Conservation (phyloP, 352 stramenopile genomes). For the Phytophthora pistaciae region DNA sequence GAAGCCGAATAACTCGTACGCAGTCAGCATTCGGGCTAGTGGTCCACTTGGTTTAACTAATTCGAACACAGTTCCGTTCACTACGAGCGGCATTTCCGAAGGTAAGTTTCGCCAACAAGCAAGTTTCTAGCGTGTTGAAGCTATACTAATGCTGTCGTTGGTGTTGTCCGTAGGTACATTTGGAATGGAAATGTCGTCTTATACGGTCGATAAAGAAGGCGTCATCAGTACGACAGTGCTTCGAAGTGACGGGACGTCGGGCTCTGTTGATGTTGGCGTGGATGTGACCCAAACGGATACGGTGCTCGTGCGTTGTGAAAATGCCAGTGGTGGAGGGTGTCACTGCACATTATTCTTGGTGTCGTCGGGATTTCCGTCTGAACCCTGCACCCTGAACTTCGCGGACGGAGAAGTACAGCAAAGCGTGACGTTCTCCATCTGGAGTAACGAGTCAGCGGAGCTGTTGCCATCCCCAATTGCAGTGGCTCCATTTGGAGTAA, state of each 20-base stretch:
- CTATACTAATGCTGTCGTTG: not conserved
- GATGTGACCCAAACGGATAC: conserved; percentile 41
- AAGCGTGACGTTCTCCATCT: conserved; percentile 43
- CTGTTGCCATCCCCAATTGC: conserved; percentile 25
- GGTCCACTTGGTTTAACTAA: conserved; percentile 41
- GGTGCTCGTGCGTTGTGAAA: conserved; percentile 46
- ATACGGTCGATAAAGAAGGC: conserved; percentile 26
- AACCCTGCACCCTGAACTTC: conserved; percentile 43
- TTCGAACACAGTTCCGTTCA: conserved; percentile 17
- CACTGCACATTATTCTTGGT: conserved; percentile 44
- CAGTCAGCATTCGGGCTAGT: conserved; percentile 31
- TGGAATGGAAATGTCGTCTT: conserved; percentile 26
- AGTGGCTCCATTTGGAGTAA: conserved; percentile 24
- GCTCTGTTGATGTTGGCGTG: conserved; percentile 34
- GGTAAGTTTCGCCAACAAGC: conserved; percentile 10
- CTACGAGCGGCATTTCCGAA: conserved; percentile 19
- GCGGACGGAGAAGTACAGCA: conserved; percentile 53
- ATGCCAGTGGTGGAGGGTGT: conserved; percentile 29
- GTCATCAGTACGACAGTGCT: conserved; percentile 33
- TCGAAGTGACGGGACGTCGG: conserved; percentile 48
- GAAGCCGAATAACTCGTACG: conserved; percentile 31
- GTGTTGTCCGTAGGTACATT: conserved; percentile 17
- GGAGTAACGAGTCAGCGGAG: conserved; percentile 46
- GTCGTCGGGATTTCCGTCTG: conserved; percentile 12
- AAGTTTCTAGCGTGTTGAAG: too few relatives aligned